These are phyloP conservation scores for Lentithecium fluviatile DNA, from an alignment of 495 filamentous ascomycete species.

Conservation along the genomic window DNA sequence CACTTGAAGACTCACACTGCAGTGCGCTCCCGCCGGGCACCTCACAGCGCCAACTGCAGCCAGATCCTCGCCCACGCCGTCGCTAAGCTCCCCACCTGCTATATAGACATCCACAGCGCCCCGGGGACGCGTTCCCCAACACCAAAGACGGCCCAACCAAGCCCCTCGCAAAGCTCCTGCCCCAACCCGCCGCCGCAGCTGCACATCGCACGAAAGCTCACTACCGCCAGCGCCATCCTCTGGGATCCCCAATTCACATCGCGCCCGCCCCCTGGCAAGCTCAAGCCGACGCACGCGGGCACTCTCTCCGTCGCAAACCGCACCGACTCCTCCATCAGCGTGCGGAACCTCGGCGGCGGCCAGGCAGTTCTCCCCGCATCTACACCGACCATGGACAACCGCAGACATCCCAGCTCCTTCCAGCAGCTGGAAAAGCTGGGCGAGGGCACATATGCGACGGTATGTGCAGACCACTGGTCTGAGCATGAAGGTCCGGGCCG, in stretches of 20 bases:
- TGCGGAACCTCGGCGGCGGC: conserved; percentile 41
- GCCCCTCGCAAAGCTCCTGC: conserved; percentile 21
- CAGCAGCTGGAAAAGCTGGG: conserved; percentile 98
- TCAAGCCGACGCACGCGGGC: conserved; percentile 44
- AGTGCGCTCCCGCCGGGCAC: neutral
- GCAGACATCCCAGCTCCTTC: conserved; percentile 86
- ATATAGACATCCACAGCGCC: neutral
- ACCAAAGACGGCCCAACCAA: conserved; percentile 34
- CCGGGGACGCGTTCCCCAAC: conserved; percentile 2
- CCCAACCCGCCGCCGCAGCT: conserved; percentile 35
- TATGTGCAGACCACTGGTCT: conserved; percentile 43
- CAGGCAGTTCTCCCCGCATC: conserved; percentile 22
- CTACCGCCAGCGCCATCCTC: conserved; percentile 44
- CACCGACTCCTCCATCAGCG: conserved; percentile 45
- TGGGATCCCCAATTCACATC: conserved; percentile 46
- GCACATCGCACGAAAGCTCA: conserved; percentile 42
- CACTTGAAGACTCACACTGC: conserved; percentile 6
- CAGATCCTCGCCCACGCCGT: neutral
- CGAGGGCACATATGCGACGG: conserved; percentile 98
- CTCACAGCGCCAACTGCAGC: neutral
- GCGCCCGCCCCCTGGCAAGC: conserved; percentile 40
- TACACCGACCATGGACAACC: conserved; percentile 66
- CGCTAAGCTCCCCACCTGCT: conserved; percentile 2
- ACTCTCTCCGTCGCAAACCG: conserved; percentile 42
- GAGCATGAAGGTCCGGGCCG: neutral